Conservation (phyloP, 257 asterid species). For the Parsonsia alboflavescens region DNA sequence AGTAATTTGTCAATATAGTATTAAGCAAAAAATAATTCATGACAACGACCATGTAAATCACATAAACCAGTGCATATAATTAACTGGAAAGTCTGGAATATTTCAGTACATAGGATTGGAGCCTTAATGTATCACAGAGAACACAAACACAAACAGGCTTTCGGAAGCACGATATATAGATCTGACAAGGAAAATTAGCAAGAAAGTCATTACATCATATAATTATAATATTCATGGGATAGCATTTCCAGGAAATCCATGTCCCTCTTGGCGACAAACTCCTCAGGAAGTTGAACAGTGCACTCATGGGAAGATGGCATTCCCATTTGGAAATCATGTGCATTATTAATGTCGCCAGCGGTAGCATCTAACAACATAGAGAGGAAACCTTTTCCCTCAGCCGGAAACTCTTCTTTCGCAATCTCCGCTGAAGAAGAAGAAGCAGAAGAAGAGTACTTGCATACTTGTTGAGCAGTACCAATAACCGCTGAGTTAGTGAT, state of each 20-base stretch:
- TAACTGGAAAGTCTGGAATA: too few species aligned
- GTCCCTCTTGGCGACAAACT: conserved; percentile 4
- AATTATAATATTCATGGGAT: neutral
- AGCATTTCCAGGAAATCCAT: conserved; percentile 10
- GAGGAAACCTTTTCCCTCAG: neutral
- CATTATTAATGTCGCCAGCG: neutral
- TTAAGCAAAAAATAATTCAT: too few species aligned
- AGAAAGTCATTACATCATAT: neutral
- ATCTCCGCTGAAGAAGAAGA: neutral
- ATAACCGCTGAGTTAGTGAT: neutral
- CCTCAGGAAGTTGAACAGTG: neutral
- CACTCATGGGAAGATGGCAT: neutral
- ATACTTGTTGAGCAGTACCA: neutral
- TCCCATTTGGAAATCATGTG: neutral
- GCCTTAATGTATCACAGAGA: neutral
- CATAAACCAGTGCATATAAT: too few species aligned
- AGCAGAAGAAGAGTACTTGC: neutral
- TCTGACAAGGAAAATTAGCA: neutral
- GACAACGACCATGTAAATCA: too few species aligned
- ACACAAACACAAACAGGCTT: neutral
- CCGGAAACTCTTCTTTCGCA: neutral
- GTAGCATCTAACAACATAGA: neutral
- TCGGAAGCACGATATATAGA: neutral
- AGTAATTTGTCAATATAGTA: too few species aligned
- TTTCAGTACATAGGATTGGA: too few species aligned